These are phyloP conservation scores for Amylocystis lapponica DNA, from an alignment of 768 basidiomycete species.

Conservation along the genomic window DNA sequence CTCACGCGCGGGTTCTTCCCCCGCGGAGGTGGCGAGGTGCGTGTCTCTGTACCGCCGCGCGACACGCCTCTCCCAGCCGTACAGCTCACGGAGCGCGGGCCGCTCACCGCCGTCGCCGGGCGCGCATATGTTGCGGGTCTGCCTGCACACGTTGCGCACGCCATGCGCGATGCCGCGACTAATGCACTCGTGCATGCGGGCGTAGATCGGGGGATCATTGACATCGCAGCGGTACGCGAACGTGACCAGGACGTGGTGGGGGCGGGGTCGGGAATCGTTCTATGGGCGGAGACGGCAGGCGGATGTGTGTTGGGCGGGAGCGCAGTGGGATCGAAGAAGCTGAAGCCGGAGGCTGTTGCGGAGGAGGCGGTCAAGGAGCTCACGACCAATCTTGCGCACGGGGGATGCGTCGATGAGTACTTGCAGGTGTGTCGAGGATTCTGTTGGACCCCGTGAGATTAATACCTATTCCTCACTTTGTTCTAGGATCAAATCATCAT, in stretches of 20 bases:
- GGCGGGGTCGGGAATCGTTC: constrained; percentile 62
- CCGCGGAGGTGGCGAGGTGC: constrained; percentile 63
- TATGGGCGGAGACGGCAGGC: constrained; percentile 68
- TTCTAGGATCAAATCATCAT: constrained; percentile 74
- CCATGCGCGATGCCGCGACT: constrained; percentile 52
- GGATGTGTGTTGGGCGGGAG: constrained; percentile 69
- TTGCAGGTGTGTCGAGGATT: constrained; percentile 39
- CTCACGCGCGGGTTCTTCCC: constrained; percentile 65
- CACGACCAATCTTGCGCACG: constrained; percentile 49
- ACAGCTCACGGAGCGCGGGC: constrained; percentile 51
- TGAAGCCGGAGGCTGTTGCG: constrained; percentile 44
- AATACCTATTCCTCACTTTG: constrained; percentile 14
- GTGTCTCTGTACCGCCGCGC: constrained; percentile 32
- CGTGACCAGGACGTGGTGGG: constrained; percentile 33
- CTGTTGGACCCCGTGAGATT: not conserved
- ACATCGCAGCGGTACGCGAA: constrained; percentile 25
- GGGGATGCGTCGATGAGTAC: constrained; percentile 68
- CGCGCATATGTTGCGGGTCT: constrained; percentile 62
- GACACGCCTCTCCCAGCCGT: constrained; percentile 38
- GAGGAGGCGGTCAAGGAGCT: constrained; percentile 57
- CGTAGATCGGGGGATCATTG: constrained; percentile 18
- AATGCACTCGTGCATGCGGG: constrained; percentile 37
- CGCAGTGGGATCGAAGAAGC: constrained; percentile 51
- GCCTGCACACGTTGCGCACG: constrained; percentile 47
- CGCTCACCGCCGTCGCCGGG: constrained; percentile 45